phyloP scores from a whole-genome alignment of 257 asterid genomes.

The Linderniella brevidens region DNA sequence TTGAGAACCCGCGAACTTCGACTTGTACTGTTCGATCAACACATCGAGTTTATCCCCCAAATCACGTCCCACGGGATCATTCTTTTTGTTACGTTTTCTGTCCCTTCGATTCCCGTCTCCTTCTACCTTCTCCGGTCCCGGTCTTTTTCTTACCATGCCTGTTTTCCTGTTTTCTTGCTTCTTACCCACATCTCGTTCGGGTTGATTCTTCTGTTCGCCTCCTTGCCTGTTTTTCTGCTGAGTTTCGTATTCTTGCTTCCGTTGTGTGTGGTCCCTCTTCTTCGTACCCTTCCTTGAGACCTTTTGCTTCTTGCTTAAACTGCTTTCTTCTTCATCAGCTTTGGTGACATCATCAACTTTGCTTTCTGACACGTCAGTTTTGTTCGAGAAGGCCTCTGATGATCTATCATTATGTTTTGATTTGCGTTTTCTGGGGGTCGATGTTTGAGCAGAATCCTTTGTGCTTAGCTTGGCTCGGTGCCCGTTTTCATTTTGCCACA shows the following conservation, averaged over 20 bases:
- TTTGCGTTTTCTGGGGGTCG: constrained; percentile 36
- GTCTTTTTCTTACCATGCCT: constrained; percentile 14
- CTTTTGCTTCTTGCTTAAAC: constrained; percentile 14
- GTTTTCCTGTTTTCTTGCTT: constrained; percentile 16
- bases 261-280: constrained; percentile 13
- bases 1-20: constrained; percentile 37
- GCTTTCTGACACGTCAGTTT: constrained; percentile 16
- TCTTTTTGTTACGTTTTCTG: constrained; percentile 40
- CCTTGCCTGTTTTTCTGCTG: constrained; percentile 14
- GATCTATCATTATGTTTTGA: constrained; percentile 20
- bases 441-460: constrained; percentile 12
- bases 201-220: constrained; percentile 7
- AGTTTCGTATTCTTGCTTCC: constrained; percentile 12
- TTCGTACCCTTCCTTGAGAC: background rate
- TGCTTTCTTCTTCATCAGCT: constrained; percentile 17
- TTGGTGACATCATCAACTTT: constrained; percentile 12
- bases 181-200: constrained; percentile 2
- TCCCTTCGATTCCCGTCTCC: constrained; percentile 16
- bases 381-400: constrained; percentile 12
- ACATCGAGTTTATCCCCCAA: constrained; percentile 52
- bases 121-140: constrained; percentile 15
- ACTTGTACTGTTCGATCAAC: constrained; percentile 62
- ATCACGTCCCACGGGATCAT: constrained; percentile 66
- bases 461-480: constrained; percentile 16
- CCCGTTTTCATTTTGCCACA: constrained; percentile 11